A percentile compares a stretch with the other conserved stretches of the same genome.
Conservation (phyloP, 176 grass and related monocot species). For the Puya raimondii region DNA sequence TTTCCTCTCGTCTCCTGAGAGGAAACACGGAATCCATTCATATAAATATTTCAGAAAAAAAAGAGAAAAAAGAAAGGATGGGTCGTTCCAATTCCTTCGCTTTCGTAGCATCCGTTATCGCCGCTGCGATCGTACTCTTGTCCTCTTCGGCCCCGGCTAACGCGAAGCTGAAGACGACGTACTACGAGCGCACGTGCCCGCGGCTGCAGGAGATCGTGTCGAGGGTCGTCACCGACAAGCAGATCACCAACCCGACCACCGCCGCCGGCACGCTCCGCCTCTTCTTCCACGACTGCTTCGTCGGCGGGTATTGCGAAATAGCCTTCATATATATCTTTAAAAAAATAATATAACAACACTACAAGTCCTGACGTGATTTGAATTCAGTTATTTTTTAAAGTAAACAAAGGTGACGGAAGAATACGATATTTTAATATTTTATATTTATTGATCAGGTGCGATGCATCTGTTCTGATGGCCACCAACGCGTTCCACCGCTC, state of each 20-base stretch:
- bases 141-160: constrained; percentile 2
- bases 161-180: constrained; percentile 32
- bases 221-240: constrained; percentile 54
- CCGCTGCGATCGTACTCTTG: not conserved
- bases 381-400: too few species aligned
- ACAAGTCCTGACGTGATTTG: too few species aligned
- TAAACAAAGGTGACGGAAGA: too few species aligned
- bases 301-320: constrained; percentile 18
- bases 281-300: constrained; percentile 94
- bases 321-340: too few species aligned
- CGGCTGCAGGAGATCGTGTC: constrained; percentile 57
- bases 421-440: too few species aligned
- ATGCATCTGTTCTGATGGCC: constrained; percentile 62
- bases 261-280: constrained; percentile 65
- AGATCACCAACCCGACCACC: constrained; percentile 65
- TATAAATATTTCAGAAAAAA: not conserved
- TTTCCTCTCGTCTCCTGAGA: not conserved
- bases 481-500: constrained; percentile 49
- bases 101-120: constrained; percentile 19
- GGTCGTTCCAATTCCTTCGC: not conserved
- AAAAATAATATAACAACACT: too few species aligned
- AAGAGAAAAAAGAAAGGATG: constrained; percentile 23
- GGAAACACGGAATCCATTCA: not conserved
- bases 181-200: constrained; percentile 44
- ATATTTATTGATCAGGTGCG: constrained; percentile 16